These are phyloP conservation scores for Panicum miliaceum DNA, from an alignment of 176 grass and related monocot species.

Conservation along the genomic window DNA sequence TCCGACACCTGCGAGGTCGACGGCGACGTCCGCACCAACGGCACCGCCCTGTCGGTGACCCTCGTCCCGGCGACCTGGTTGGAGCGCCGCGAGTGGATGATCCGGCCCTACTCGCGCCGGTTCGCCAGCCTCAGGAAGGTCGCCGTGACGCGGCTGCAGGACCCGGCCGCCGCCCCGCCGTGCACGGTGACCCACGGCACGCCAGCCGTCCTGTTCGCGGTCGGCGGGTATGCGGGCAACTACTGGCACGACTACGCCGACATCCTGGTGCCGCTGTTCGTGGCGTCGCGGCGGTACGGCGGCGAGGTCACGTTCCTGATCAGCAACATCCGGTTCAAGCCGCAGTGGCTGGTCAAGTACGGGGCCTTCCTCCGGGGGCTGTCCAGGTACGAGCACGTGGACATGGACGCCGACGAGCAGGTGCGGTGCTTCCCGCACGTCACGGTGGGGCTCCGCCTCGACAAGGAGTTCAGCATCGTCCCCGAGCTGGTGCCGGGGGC, in stretches of 20 bases:
- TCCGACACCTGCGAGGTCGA: conserved; percentile 27
- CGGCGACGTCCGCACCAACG: conserved; percentile 28
- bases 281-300: conserved; percentile 49
- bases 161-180: conserved; percentile 26
- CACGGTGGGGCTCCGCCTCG: conserved; percentile 58
- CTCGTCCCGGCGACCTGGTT: conserved; percentile 10
- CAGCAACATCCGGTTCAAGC: conserved; percentile 42
- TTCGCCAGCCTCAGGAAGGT: conserved; percentile 36
- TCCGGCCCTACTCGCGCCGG: conserved; percentile 59
- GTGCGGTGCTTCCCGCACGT: conserved; percentile 61
- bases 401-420: conserved; percentile 54
- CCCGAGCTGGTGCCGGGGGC: conserved; percentile 43
- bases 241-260: conserved; percentile 69
- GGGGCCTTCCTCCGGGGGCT: conserved; percentile 35
- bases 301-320: conserved; percentile 69
- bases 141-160: conserved; percentile 35
- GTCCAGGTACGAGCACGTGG: conserved; percentile 51
- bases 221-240: conserved; percentile 68
- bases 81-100: conserved; percentile 40
- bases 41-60: conserved; percentile 19
- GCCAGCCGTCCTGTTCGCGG: conserved; percentile 59
- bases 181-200: conserved; percentile 56
- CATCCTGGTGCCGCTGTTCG: conserved; percentile 77
- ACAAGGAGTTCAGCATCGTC: conserved; percentile 64
- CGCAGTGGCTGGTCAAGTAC: conserved; percentile 73